These are phyloP conservation scores for Carex myosuroides DNA, from an alignment of 176 grass and related monocot genomes.

Conservation along the genomic window DNA sequence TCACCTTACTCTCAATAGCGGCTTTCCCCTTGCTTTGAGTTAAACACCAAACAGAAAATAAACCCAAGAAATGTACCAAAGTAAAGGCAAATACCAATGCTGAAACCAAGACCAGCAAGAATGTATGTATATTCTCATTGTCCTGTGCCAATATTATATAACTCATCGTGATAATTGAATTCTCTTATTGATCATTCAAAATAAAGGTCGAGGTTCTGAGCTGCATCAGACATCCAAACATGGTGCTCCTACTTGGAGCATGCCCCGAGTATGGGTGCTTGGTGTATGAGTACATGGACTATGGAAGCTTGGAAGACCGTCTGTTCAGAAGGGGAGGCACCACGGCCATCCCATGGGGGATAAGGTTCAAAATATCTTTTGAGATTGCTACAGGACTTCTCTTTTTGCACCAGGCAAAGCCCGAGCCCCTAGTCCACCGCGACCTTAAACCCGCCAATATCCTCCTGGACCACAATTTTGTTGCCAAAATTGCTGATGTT, in stretches of 20 bases:
- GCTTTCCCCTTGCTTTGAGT: too few species aligned
- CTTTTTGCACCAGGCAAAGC: conserved; percentile 83
- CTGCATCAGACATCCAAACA: conserved; percentile 85
- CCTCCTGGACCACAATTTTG: conserved; percentile 77
- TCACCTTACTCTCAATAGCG: too few species aligned
- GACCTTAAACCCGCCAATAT: conserved; percentile 96
- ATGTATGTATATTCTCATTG: neutral
- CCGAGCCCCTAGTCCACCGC: conserved; percentile 79
- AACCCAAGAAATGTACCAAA: neutral
- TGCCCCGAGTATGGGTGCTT: conserved; percentile 80
- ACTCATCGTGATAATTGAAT: neutral
- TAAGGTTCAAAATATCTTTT: conserved; percentile 69
- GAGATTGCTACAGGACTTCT: conserved; percentile 75
- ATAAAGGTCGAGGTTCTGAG: conserved; percentile 73
- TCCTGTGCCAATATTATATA: neutral
- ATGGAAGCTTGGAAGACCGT: conserved; percentile 76
- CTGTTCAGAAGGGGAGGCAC: conserved; percentile 59
- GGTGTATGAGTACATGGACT: conserved; percentile 94
- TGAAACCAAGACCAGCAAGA: neutral
- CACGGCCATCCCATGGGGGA: conserved; percentile 52
- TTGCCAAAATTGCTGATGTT: conserved; percentile 89
- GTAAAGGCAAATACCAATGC: neutral
- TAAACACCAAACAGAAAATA: neutral
- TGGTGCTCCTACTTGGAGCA: conserved; percentile 86
- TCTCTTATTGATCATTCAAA: neutral